Evolutionary conservation across 371 early-diverging fungal species (phyloP).

Genomic region (Actinomucor elegans): DNA sequence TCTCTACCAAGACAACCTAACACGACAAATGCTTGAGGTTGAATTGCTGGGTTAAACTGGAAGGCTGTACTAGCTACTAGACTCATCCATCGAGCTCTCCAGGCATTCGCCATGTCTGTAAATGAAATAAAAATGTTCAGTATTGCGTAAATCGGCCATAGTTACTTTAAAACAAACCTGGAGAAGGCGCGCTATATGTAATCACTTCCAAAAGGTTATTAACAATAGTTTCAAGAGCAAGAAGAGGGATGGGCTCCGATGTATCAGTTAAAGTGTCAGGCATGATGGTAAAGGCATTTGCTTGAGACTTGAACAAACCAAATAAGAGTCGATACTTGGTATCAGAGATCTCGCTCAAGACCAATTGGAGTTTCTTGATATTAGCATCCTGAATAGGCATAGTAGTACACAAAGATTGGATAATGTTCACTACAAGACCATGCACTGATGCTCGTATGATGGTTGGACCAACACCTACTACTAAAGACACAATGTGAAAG

Average conservation of each 20-base stretch:
- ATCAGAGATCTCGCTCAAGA: conserved; percentile 74
- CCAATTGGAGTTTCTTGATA: conserved; percentile 55
- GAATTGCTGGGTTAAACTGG: conserved; percentile 90
- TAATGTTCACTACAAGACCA: conserved; percentile 86
- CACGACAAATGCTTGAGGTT: conserved; percentile 91
- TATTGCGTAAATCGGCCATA: too few relatives aligned
- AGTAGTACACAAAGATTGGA: conserved; percentile 84
- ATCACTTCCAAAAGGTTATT: conserved; percentile 80
- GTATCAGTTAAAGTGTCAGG: conserved; percentile 66
- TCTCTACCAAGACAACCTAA: conserved; percentile 86
- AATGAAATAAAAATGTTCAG: background rate
- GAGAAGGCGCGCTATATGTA: conserved; percentile 72
- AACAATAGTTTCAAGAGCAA: conserved; percentile 79
- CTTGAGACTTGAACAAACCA: conserved; percentile 72
- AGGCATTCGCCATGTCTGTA: conserved; percentile 71
- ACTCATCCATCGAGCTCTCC: conserved; percentile 92
- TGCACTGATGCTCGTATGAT: conserved; percentile 87
- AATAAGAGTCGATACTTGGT: conserved; percentile 78
- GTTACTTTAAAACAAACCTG: conserved; percentile 41
- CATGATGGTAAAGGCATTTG: conserved; percentile 69
- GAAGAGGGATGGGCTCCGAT: conserved; percentile 69
- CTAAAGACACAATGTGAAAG: conserved; percentile 78
- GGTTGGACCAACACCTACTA: conserved; percentile 85
- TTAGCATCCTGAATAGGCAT: conserved; percentile 67
- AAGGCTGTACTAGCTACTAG: conserved; percentile 90